phyloP scores from a whole-genome alignment of 176 grass and related monocot genomes.

The Ananas comosus region DNA sequence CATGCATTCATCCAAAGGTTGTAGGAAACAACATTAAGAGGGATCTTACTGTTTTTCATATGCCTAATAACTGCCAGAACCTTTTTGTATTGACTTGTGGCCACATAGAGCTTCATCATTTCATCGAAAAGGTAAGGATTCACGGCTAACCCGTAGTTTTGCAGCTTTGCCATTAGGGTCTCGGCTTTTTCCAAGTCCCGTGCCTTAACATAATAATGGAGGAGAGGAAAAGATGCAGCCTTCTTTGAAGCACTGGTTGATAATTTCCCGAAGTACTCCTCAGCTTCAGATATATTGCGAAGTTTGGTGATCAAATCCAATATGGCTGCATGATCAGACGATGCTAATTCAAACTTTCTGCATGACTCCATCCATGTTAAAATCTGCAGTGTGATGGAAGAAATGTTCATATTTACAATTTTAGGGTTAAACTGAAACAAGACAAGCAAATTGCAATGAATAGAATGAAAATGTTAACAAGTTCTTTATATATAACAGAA shows the following conservation, averaged over 20 bases:
- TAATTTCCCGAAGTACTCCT: conserved; percentile 61
- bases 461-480: not conserved
- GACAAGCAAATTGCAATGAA: conserved; percentile 3
- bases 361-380: conserved; percentile 67
- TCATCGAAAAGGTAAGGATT: conserved; percentile 71
- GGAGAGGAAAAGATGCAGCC: conserved; percentile 62
- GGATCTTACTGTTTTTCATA: conserved; percentile 61
- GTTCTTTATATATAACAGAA: too few species aligned
- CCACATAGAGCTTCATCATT: conserved; percentile 73
- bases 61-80: conserved; percentile 41
- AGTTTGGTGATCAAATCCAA: conserved; percentile 56
- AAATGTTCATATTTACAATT: conserved; percentile 6
- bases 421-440: not conserved
- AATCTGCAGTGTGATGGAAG: conserved; percentile 35
- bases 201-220: conserved; percentile 61
- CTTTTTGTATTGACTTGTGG: conserved; percentile 39
- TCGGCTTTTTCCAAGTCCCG: conserved; percentile 62
- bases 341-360: conserved; percentile 21
- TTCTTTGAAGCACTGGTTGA: conserved; percentile 32
- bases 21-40: conserved; percentile 55
- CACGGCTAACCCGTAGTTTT: conserved; percentile 46
- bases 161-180: conserved; percentile 59
- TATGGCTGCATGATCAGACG: conserved; percentile 56
- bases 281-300: conserved; percentile 34
- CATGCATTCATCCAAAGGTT: conserved; percentile 68